Conservation (phyloP, 139 green algal species). For the Spirogloea muscicola region DNA sequence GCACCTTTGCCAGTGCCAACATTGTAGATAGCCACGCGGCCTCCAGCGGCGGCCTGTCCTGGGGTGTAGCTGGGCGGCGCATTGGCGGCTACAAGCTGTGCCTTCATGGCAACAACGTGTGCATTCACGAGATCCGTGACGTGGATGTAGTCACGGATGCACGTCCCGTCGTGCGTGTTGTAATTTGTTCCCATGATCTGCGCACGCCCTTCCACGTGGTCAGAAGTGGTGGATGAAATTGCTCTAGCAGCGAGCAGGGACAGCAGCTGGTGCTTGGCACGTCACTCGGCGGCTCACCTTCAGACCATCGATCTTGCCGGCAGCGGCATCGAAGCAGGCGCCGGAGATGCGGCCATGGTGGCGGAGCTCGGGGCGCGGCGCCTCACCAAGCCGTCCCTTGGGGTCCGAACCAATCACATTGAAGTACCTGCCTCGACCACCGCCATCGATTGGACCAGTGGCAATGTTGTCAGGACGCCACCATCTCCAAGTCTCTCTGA, state of each 20-base stretch:
- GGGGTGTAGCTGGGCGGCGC: no score
- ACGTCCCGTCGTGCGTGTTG: conserved; percentile 48
- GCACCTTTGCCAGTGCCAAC: conserved; percentile 63
- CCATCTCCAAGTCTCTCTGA: no score
- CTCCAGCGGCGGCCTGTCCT: conserved; percentile 4
- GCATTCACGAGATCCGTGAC: conserved; percentile 67
- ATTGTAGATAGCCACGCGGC: conserved; percentile 59
- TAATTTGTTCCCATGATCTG: conserved; percentile 51
- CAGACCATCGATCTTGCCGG: conserved; percentile 53
- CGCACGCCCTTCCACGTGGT: not conserved
- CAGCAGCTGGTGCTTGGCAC: not conserved
- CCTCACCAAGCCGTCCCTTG: conserved; percentile 63
- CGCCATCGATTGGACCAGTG: no score
- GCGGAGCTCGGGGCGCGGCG: conserved; percentile 57
- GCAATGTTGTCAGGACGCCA: no score
- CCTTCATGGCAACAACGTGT: conserved; percentile 54
- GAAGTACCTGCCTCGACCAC: conserved; percentile 71
- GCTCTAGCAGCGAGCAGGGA: not conserved
- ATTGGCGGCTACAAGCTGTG: no score
- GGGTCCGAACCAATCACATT: conserved; percentile 74
- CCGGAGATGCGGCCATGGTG: conserved; percentile 62
- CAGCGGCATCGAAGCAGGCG: conserved; percentile 70
- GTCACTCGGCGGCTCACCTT: conserved; percentile 39
- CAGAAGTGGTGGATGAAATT: not conserved
- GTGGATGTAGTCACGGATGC: conserved; percentile 73